A percentile compares a stretch with the other conserved stretches of the same genome.
Conservation (phyloP, 768 basidiomycete genomes). For the Lactarius sp. region DNA sequence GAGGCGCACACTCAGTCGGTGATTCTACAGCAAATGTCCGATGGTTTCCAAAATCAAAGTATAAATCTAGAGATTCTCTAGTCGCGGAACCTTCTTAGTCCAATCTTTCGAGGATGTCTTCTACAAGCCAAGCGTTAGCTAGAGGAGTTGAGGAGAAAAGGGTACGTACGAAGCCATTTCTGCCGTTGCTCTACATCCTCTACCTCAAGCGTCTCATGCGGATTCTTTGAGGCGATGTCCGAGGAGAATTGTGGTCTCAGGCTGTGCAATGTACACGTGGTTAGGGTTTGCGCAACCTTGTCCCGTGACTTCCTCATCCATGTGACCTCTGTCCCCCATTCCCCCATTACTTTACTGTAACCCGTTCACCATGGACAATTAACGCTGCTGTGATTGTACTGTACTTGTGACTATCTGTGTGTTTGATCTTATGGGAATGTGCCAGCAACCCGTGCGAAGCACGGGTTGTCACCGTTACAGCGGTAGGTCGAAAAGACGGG, state of each 20-base stretch:
- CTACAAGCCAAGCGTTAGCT: conserved; percentile 6
- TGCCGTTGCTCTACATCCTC: conserved; percentile 21
- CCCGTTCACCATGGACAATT: no score
- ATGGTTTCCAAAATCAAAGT: conserved; percentile 28
- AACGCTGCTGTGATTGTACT: no score
- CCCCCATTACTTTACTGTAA: no score
- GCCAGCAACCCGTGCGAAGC: no score
- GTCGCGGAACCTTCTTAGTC: conserved; percentile 13
- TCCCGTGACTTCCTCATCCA: no score
- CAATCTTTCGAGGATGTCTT: conserved; percentile 24
- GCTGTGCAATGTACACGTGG: not conserved
- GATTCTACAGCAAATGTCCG: conserved; percentile 25
- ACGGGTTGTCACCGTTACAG: no score
- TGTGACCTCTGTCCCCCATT: no score
- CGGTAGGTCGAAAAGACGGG: no score
- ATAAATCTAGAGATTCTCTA: not conserved
- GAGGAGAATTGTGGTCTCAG: no score
- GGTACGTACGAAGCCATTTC: conserved; percentile 26
- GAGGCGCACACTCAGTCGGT: conserved; percentile 25
- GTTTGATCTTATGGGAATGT: no score
- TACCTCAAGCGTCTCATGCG: conserved; percentile 11
- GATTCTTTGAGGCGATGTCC: conserved; percentile 1
- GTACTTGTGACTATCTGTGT: no score
- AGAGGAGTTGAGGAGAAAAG: not conserved
- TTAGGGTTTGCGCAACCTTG: conserved; percentile 12